A percentile compares a stretch with the other conserved stretches of the same genome.
These are phyloP conservation scores for Chrysoporthe deuterocubensis DNA, from an alignment of 2,329 filamentous ascomycete genomes.

Conservation along the genomic window DNA sequence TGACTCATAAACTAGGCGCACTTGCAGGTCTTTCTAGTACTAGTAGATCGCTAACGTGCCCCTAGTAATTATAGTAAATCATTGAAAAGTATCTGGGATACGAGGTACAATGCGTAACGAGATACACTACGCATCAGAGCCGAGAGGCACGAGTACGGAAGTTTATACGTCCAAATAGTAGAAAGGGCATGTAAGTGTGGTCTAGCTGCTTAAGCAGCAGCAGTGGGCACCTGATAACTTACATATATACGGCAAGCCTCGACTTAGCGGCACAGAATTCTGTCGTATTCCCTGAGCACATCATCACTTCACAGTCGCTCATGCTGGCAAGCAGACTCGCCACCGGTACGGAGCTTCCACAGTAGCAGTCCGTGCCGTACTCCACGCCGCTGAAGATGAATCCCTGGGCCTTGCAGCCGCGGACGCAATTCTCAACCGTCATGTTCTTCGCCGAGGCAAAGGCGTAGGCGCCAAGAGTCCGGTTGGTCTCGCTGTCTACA, in stretches of 20 bases:
- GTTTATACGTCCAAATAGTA: neutral
- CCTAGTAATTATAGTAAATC: no score
- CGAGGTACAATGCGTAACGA: no score
- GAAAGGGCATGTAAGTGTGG: neutral
- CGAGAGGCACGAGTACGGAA: neutral
- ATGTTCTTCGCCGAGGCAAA: slow-evolving; percentile 8
- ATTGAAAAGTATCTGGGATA: no score
- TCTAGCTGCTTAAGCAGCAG: neutral
- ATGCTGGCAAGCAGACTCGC: neutral
- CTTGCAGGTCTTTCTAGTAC: no score
- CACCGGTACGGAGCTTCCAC: neutral
- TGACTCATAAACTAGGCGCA: no score
- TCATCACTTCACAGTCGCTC: neutral
- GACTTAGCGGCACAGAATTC: slow-evolving; percentile 1
- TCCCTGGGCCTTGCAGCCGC: neutral
- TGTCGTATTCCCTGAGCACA: slow-evolving; percentile 14
- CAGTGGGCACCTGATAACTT: neutral
- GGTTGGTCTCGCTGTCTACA: neutral
- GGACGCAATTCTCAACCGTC: slow-evolving; percentile 16
- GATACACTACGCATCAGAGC: no score
- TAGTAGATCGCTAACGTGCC: no score
- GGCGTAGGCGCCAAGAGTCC: neutral
- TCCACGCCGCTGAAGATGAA: slow-evolving; percentile 2
- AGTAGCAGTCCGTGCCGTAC: neutral
- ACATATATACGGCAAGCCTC: slow-evolving; percentile 11